Evolutionary conservation across 768 basidiomycete genomes (phyloP).

Genomic region (Tulasnella sp.): DNA sequence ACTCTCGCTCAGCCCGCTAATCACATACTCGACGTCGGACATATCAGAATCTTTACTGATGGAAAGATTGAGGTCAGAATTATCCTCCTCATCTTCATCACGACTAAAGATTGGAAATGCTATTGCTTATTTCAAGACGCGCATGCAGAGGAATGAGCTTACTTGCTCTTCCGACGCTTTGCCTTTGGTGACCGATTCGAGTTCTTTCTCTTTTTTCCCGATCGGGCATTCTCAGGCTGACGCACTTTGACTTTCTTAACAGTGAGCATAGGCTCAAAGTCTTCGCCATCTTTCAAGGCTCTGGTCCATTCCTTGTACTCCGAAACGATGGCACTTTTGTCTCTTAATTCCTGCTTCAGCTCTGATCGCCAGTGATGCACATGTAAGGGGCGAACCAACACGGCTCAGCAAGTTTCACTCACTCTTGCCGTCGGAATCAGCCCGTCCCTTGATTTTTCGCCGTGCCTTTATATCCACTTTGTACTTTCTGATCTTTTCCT

Average conservation of each 20-base stretch:
- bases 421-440: slow-evolving; percentile 48
- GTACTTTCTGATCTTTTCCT: slow-evolving; percentile 45
- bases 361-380: background rate
- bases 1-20: slow-evolving; percentile 28
- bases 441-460: slow-evolving; percentile 45
- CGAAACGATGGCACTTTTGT: slow-evolving; percentile 39
- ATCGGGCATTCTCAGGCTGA: slow-evolving; percentile 31
- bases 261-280: slow-evolving; percentile 47
- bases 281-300: slow-evolving; percentile 47
- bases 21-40: slow-evolving; percentile 24
- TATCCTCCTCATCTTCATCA: slow-evolving; percentile 33
- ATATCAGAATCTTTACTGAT: slow-evolving; percentile 21
- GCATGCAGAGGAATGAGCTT: background rate
- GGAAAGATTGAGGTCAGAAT: slow-evolving; percentile 28
- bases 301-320: slow-evolving; percentile 41
- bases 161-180: slow-evolving; percentile 45
- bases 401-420: background rate
- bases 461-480: slow-evolving; percentile 40
- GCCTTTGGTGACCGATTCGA: slow-evolving; percentile 38
- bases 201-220: slow-evolving; percentile 53
- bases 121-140: too few relatives aligned
- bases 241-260: slow-evolving; percentile 34
- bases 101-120: slow-evolving; percentile 32
- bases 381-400: slow-evolving; percentile 36
- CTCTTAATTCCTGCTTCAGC: slow-evolving; percentile 44